These are phyloP conservation scores for Trichoderma sp. DNA, from an alignment of 2,329 filamentous ascomycete species.

Conservation along the genomic window DNA sequence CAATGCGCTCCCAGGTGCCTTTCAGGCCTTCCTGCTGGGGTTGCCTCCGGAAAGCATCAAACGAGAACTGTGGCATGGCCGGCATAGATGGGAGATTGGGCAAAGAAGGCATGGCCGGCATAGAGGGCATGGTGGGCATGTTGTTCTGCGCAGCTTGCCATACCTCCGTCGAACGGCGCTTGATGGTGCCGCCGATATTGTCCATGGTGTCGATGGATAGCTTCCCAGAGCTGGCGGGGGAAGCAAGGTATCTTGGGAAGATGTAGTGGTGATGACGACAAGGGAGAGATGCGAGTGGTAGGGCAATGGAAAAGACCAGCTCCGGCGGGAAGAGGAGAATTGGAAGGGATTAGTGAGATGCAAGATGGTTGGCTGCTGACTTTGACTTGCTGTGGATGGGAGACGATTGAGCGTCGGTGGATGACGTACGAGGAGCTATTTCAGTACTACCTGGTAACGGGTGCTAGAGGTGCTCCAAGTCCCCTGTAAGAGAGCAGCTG, in stretches of 20 bases:
- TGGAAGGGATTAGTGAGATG: constrained; percentile 11
- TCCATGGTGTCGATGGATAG: constrained; percentile 42
- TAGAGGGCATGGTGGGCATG: constrained; percentile 27
- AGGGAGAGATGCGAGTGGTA: not conserved
- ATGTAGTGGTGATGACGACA: not conserved
- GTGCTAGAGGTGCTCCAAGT: not conserved
- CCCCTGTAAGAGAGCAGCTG: constrained; percentile 3
- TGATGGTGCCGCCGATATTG: constrained; percentile 49
- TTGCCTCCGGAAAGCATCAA: constrained; percentile 13
- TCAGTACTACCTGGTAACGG: constrained; percentile 1
- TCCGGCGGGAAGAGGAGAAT: not conserved
- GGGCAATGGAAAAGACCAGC: not conserved
- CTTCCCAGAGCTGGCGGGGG: not conserved
- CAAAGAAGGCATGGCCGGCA: not conserved
- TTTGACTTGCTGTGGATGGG: constrained; percentile 2
- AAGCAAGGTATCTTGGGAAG: not conserved
- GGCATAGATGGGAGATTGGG: constrained; percentile 27
- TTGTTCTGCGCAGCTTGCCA: constrained; percentile 49
- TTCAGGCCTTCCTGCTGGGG: constrained; percentile 39
- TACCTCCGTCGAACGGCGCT: constrained; percentile 55
- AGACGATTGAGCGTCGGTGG: not conserved
- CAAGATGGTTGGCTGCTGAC: constrained; percentile 17
- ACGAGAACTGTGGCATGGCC: constrained; percentile 11
- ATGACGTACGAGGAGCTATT: constrained; percentile 18
- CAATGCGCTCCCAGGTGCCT: constrained; percentile 60